Evolutionary conservation across 2,329 filamentous ascomycete species (phyloP).

Genomic region (Verticillium longisporum): DNA sequence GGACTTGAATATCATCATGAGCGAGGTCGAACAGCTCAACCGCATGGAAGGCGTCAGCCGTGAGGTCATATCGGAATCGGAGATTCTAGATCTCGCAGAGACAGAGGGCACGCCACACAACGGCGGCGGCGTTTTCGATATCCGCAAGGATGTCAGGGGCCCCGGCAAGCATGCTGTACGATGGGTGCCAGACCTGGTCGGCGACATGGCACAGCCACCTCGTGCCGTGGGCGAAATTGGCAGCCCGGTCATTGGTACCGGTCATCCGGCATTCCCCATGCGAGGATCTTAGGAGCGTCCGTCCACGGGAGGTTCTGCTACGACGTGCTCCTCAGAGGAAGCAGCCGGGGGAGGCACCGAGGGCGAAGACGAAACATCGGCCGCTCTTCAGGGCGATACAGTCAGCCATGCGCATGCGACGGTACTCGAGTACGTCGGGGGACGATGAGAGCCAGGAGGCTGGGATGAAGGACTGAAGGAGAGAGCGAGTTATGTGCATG

Average conservation of each 20-base stretch:
- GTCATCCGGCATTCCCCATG: neutral
- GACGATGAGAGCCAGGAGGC: neutral
- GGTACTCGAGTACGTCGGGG: neutral
- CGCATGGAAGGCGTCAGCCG: constrained; percentile 15
- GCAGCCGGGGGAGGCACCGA: neutral
- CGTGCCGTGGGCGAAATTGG: constrained; percentile 61
- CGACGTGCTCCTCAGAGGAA: neutral
- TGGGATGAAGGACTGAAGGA: neutral
- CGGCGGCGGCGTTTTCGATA: constrained; percentile 81
- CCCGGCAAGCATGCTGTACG: constrained; percentile 37
- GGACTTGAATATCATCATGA: constrained; percentile 60
- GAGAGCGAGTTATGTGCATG: neutral
- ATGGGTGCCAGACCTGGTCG: constrained; percentile 48
- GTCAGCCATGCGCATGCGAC: neutral
- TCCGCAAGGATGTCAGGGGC: constrained; percentile 43
- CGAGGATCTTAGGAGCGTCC: neutral
- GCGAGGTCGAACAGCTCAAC: constrained; percentile 32
- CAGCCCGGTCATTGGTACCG: constrained; percentile 49
- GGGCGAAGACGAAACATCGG: neutral
- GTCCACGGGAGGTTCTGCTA: neutral
- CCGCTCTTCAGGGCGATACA: neutral
- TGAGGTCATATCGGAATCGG: constrained; percentile 46
- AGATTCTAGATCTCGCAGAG: constrained; percentile 80
- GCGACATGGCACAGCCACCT: constrained; percentile 27
- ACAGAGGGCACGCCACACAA: constrained; percentile 83